Base-by-base conservation (phyloP, 371 early-diverging fungal species). In the Conidiobolus incongruus region DNA sequence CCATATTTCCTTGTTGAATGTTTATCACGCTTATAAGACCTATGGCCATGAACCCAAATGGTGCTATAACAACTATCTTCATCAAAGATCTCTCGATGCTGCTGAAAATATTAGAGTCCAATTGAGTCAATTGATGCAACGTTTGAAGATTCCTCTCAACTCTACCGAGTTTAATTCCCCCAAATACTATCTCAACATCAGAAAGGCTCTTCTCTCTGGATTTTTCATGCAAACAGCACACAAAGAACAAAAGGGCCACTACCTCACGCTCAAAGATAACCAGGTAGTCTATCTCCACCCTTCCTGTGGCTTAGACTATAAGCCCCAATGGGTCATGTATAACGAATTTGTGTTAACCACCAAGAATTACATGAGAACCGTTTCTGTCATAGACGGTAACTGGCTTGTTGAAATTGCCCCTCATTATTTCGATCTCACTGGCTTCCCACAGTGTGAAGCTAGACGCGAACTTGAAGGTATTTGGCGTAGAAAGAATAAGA, bases 271-370 rank as follows among this genome's bases (percentile, higher is more conserved):
- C 7, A 50, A 32, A 31, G 31, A 16, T 38, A 35, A 22, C 35
- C n/a, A 30, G 52, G 7, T 70, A 83, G 61, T 54, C 53, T 3
- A 86, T 87, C 10, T 69, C 72, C 44, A 71, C 94, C 12, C 98
- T 94, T 58, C 94, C 90, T 24, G 72, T 75, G 0, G 82, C 83
- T 19, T 70, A 78, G 26, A 70, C 70, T 16, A 76, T 70, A 59
- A 75, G 72, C 61, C 63, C 0, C 76, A 79, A 41, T 77, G 79
- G 7, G 68, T 96, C 29, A 61, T 96, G 52, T 96, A 88, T 60
- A 84, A 91, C 51, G 94, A 96, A 59, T 66, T 86, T 35, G 91
- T 88, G 3, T 79, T 80, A 39, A 94, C 95, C 0, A 77, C 84
- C 12, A 73, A 76, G 37, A 75, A 82, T 46, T 90, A 90, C 57